Base-by-base conservation (phyloP, 177 flowering plant species). In the Tripterygium wilfordii region DNA sequence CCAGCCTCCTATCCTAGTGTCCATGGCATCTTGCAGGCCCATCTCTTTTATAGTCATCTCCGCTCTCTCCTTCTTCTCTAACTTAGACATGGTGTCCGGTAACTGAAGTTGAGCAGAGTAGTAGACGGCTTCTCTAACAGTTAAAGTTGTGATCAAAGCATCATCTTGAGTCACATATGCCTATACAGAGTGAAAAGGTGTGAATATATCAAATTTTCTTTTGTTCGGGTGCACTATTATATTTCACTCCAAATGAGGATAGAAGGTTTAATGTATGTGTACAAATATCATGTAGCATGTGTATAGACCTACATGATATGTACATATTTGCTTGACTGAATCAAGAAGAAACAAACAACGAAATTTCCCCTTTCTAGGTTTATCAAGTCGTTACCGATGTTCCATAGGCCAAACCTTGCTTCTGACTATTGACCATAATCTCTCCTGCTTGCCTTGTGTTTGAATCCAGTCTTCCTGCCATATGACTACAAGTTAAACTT, bases 81-180 rank as follows among this genome's bases (percentile, higher is more conserved):
- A 14, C 18, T 10, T 46, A 1, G 72, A 28, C 72, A 70, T 72
- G 15, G 65, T 48, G 40, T 58, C 54, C 4, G 83, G 79, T 10
- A 78, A 28, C n/a, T n/a, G n/a, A n/a, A n/a, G n/a, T n/a, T n/a
- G n/a, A n/a, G n/a, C n/a, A n/a, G n/a, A n/a, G n/a, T n/a, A n/a
- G n/a, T n/a, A n/a, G n/a, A n/a, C n/a, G n/a, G n/a, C n/a, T n/a
- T n/a, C n/a, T n/a, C n/a, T n/a, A n/a, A n/a, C n/a, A n/a, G n/a
- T n/a, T n/a, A n/a, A n/a, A n/a, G n/a, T n/a, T n/a, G n/a, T n/a
- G n/a, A n/a, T n/a, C n/a, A n/a, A n/a, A n/a, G n/a, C n/a, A n/a
- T n/a, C n/a, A n/a, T n/a, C n/a, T n/a, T 75, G 80, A 19, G 72
- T 69, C 43, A 78, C 77, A 54, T 78, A 78, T 8, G 83, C 83